These are phyloP conservation scores for Vanrija sp. DNA, from an alignment of 1,284 basidiomycete species.

Conservation along the genomic window DNA sequence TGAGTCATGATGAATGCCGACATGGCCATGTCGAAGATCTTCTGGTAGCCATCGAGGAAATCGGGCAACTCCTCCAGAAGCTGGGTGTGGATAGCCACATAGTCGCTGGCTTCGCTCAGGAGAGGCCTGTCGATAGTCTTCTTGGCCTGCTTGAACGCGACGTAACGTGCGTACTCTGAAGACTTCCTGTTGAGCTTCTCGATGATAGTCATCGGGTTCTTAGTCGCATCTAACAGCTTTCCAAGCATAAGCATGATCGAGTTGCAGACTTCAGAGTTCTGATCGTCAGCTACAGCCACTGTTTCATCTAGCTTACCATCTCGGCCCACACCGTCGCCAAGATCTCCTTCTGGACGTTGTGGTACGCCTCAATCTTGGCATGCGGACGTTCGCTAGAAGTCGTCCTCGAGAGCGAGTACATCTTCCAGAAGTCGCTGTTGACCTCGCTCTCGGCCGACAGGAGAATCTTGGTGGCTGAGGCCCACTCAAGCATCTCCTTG, in stretches of 20 bases:
- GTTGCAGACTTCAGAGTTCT: slow-evolving; percentile 38
- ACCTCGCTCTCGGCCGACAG: slow-evolving; percentile 31
- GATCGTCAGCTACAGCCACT: not conserved
- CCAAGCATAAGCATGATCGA: slow-evolving; percentile 41
- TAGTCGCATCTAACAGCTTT: slow-evolving; percentile 35
- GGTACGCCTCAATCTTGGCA: slow-evolving; percentile 40
- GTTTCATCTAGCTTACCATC: slow-evolving; percentile 30
- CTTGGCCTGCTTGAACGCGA: slow-evolving; percentile 24
- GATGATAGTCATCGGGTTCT: slow-evolving; percentile 45
- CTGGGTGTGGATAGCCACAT: slow-evolving; percentile 48
- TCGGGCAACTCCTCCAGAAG: slow-evolving; percentile 47
- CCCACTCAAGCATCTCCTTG: slow-evolving; percentile 42
- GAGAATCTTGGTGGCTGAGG: slow-evolving; percentile 33
- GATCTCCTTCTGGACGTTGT: slow-evolving; percentile 34
- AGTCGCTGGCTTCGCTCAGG: slow-evolving; percentile 42
- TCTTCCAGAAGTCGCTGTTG: slow-evolving; percentile 31
- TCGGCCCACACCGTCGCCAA: slow-evolving; percentile 32
- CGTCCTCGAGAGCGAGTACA: slow-evolving; percentile 36
- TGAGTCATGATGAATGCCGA: slow-evolving; percentile 39
- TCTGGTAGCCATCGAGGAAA: slow-evolving; percentile 42
- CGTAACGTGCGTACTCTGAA: slow-evolving; percentile 43
- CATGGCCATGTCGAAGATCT: slow-evolving; percentile 43
- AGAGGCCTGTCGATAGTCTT: slow-evolving; percentile 31
- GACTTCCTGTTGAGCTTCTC: slow-evolving; percentile 35
- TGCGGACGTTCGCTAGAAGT: slow-evolving; percentile 29